These are phyloP conservation scores for Stropharia rugosoannulata DNA, from an alignment of 768 basidiomycete genomes.

Conservation along the genomic window DNA sequence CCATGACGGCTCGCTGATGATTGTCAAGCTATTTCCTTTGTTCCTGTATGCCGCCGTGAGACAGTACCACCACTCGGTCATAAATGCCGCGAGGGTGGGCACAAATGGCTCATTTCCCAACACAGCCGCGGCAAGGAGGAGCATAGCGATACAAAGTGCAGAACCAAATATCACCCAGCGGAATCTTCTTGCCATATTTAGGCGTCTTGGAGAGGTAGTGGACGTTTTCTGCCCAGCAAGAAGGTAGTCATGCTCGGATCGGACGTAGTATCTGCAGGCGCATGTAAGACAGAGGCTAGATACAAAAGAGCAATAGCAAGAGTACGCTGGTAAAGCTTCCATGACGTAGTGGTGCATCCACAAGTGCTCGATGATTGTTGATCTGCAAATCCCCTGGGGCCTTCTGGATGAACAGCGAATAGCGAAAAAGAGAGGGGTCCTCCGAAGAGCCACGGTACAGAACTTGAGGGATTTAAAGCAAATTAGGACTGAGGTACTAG, in stretches of 20 bases:
- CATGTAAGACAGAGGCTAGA: not conserved
- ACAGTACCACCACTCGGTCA: not conserved
- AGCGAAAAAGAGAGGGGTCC: conserved; percentile 5
- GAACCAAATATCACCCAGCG: not conserved
- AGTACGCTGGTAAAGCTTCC: conserved; percentile 3
- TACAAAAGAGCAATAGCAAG: not conserved
- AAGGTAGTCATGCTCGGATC: not conserved
- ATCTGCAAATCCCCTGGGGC: conserved; percentile 3
- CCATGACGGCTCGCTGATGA: conserved; percentile 3
- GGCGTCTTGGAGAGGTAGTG: not conserved
- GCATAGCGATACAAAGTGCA: not conserved
- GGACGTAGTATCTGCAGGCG: conserved; percentile 1
- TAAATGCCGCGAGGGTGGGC: not conserved
- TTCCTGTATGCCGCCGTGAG: not conserved
- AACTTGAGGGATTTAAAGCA: conserved; percentile 8
- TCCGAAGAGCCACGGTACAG: not conserved
- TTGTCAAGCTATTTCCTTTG: not conserved
- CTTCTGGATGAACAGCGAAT: conserved; percentile 2
- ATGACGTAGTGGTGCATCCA: not conserved
- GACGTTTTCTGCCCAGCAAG: not conserved
- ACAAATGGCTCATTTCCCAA: not conserved
- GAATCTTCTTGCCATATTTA: not conserved
- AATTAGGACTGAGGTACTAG: conserved; percentile 1
- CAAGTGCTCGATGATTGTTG: not conserved
- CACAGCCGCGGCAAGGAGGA: not conserved